Base-by-base conservation (phyloP, 2,329 filamentous ascomycete genomes). In the Plectosphaerella plurivora region DNA sequence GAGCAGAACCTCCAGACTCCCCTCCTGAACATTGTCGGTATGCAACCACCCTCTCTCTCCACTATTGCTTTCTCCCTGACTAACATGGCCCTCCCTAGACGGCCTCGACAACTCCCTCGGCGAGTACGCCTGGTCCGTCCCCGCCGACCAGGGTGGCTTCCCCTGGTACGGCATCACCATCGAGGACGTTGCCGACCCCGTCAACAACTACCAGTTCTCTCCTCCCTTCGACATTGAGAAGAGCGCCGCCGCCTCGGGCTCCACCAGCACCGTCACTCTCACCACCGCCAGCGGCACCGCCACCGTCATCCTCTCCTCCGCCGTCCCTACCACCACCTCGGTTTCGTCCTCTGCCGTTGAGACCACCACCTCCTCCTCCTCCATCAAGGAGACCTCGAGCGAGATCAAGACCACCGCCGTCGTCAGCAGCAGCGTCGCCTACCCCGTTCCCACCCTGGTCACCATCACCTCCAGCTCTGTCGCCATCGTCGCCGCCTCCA, bases 91-190 rank as follows among this genome's bases (percentile, higher is more conserved):
- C 5, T 33, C 20, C 22, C 22, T 15, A 84, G 80, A 66, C 47
- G 73, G 70, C 52, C 62, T 84, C 58, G 60, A 73, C 54, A 78
- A 77, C 67, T 62, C 66, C 45, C 62, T 60, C 36, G 74, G 73
- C 51, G 59, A 61, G 16, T 84, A 70, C 72, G 59, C 55, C 54
- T 86, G 83, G 83, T 56, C 62, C 22, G 73, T 85, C 49, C 71
- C 70, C 63, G 61, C 70, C 54, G 56, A 63, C 25, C 72, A 79
- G 25, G 77, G 75, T 56, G 61, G 61, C 53, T 63, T 71, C 41
- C 70, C 69, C 50, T 73, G 75, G 62, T 86, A 86, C 68, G 83
- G 83, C 58, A 71, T 87, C 64, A 71, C 74, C 69, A 71, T 87
- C 68, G 65, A 66, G 56, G 72, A 76, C 36, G 74, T 79, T 59